Evolutionary conservation across 208 protist genomes (phyloP).

Genomic region (Acanthamoeba lugdunensis): DNA sequence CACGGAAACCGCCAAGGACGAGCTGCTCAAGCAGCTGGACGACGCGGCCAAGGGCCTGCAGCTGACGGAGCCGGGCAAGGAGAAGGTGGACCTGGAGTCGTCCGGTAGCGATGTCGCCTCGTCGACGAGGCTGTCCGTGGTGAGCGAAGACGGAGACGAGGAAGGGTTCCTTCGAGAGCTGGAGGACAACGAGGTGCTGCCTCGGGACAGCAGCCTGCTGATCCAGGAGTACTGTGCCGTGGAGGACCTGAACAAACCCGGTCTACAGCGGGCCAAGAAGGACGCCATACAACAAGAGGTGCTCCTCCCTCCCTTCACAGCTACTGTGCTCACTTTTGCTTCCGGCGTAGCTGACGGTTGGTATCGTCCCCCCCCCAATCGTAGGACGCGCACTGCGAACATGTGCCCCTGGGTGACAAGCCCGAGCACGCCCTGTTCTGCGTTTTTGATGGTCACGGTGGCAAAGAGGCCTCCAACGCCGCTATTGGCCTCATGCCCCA

Average conservation of each 20-base stretch:
- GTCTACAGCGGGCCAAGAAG: slow-evolving; percentile 64
- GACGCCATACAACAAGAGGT: slow-evolving; percentile 72
- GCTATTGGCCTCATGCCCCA: slow-evolving; percentile 36
- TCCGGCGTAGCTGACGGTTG: background rate
- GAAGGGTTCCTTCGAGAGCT: slow-evolving; percentile 42
- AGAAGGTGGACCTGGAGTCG: slow-evolving; percentile 21
- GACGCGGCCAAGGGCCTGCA: slow-evolving; percentile 33
- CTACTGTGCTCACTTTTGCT: background rate
- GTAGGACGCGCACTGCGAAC: slow-evolving; percentile 58
- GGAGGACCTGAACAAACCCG: slow-evolving; percentile 71
- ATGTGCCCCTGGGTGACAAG: background rate
- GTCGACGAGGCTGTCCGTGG: background rate
- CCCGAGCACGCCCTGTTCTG: slow-evolving; percentile 25
- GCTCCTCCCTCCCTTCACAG: background rate
- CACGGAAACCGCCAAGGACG: slow-evolving; percentile 37
- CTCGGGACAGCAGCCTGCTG: background rate
- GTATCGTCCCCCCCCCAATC: background rate
- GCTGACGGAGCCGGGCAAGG: background rate
- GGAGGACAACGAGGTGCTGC: slow-evolving; percentile 39
- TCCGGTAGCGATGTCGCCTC: slow-evolving; percentile 19
- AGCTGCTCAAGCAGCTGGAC: slow-evolving; percentile 67
- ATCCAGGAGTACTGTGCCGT: slow-evolving; percentile 53
- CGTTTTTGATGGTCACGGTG: slow-evolving; percentile 67
- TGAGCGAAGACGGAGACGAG: slow-evolving; percentile 39
- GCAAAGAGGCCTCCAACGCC: slow-evolving; percentile 50